Base-by-base conservation (phyloP, 345 rosid species). In the Xanthoceras sorbifolium region DNA sequence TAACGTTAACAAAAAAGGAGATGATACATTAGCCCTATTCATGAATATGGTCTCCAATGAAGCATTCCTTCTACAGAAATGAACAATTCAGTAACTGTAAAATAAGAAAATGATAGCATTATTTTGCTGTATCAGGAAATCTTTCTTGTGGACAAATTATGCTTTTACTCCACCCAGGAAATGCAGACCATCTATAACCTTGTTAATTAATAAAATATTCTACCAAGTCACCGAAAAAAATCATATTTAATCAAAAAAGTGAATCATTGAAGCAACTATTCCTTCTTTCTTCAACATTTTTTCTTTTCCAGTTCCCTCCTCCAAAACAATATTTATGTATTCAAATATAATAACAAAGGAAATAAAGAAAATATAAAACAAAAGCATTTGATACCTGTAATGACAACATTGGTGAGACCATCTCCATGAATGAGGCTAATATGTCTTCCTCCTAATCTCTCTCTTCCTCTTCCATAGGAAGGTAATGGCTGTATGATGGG, bases 381-480 rank as follows among this genome's bases (percentile, higher is more conserved):
- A 72, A 38, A 32, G 50, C 15, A 42, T 25, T n/a, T 23, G 2
- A 12, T 81, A 96, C 98, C 99, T 89, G 98, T 92, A 64, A 96
- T 88, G 77, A 94, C 87, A 29, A 97, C 98, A 85, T 97, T 82
- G n/a, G 80, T 77, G 75, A 97, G 95, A 25, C 91, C 92, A 78
- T 97, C 83, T 78, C 99, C 99, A 79, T 97, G 99, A 76, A 97
- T 91, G 80, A 97, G 97, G 84, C 99, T 97, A 63, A 97, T 91
- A 79, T 97, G 97, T 79, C 99, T 89, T 76, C 91, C 98, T 69
- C 99, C 98, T 81, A 86, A 79, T 82, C 99, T 91, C 85, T 97
- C 99, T 80, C 99, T 89, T 72, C 99, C 99, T 85, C 99, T 92
- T 86, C 99, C 99, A 84, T 97, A 94, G 72, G 99, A 97, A 84